phyloP scores from a whole-genome alignment of 352 stramenopile species.

The Blastocystis sp. region DNA sequence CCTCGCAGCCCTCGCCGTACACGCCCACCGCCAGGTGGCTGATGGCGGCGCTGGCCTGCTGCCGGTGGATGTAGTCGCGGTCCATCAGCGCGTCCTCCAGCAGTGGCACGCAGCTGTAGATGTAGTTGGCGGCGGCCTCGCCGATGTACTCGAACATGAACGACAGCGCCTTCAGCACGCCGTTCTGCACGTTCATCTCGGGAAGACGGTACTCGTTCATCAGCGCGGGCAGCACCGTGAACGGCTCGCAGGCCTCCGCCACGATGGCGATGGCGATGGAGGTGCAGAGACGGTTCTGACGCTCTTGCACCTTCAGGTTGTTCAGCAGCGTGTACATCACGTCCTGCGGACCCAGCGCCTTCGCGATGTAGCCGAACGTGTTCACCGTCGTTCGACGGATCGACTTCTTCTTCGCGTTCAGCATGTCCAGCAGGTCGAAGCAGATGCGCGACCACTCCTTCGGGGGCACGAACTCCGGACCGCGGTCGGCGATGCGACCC shows the following conservation, averaged over 20 bases:
- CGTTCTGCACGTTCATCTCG: conserved; percentile 98
- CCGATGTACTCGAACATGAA: conserved; percentile 99
- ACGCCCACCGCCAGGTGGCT: conserved; percentile 93
- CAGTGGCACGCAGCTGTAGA: conserved; percentile 91
- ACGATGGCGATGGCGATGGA: conserved; percentile 98
- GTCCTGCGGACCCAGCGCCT: conserved; percentile 94
- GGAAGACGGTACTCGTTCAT: conserved; percentile 99
- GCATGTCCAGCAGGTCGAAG: conserved; percentile 96
- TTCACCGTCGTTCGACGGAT: conserved; percentile 93
- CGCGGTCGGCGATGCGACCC: conserved; percentile 90
- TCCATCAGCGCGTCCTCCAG: conserved; percentile 97
- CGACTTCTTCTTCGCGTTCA: conserved; percentile 96
- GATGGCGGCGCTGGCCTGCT: conserved; percentile 86
- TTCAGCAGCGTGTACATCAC: conserved; percentile 95
- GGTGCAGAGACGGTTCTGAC: conserved; percentile 95
- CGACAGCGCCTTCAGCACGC: conserved; percentile 93
- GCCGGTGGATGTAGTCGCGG: conserved; percentile 89
- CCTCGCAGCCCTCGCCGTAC: conserved; percentile 86
- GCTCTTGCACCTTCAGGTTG: conserved; percentile 97
- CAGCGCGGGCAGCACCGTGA: conserved; percentile 91
- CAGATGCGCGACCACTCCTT: conserved; percentile 99
- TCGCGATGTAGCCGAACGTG: conserved; percentile 98
- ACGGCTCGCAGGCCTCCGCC: conserved; percentile 93
- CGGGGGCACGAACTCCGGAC: conserved; percentile 88
- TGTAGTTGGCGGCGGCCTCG: conserved; percentile 98